These are phyloP conservation scores for Botryosphaeria dothidea DNA, from an alignment of 2,329 filamentous ascomycete species.

Conservation along the genomic window DNA sequence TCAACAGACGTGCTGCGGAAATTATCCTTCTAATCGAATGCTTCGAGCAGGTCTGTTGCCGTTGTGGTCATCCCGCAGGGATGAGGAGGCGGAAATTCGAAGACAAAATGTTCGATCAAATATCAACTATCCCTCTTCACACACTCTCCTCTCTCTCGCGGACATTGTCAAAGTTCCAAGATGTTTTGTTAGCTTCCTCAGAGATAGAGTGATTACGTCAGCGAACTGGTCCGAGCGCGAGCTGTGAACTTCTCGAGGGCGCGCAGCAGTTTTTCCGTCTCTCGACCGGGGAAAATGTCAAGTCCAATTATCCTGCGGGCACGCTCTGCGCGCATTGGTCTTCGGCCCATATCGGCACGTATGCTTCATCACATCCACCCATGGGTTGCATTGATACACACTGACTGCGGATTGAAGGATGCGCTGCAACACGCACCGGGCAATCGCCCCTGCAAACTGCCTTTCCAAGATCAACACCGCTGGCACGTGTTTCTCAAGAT, in stretches of 20 bases:
- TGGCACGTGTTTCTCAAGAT: background rate
- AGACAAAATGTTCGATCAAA: too few species aligned
- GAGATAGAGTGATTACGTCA: background rate
- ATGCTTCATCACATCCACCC: background rate
- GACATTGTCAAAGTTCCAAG: too few species aligned
- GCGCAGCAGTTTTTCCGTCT: constrained; percentile 8
- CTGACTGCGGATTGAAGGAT: background rate
- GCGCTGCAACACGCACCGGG: background rate
- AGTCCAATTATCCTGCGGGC: background rate
- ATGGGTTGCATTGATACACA: background rate
- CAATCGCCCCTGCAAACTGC: background rate
- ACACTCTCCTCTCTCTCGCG: background rate
- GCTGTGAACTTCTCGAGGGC: background rate
- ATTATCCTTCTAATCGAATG: too few species aligned
- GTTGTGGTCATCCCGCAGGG: too few species aligned
- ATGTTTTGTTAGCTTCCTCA: background rate
- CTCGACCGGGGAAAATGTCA: constrained; percentile 12
- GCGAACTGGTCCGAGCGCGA: background rate
- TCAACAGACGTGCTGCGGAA: too few species aligned
- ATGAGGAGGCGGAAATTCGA: too few species aligned
- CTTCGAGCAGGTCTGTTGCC: too few species aligned
- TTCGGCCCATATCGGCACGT: constrained; percentile 10
- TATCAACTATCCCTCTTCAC: too few species aligned
- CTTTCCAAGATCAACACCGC: background rate
- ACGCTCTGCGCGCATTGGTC: constrained; percentile 5